A percentile compares a stretch with the other conserved stretches of the same genome.
These are phyloP conservation scores for Dothiorella sarmentorum DNA, from an alignment of 2,329 filamentous ascomycete species.

Conservation along the genomic window DNA sequence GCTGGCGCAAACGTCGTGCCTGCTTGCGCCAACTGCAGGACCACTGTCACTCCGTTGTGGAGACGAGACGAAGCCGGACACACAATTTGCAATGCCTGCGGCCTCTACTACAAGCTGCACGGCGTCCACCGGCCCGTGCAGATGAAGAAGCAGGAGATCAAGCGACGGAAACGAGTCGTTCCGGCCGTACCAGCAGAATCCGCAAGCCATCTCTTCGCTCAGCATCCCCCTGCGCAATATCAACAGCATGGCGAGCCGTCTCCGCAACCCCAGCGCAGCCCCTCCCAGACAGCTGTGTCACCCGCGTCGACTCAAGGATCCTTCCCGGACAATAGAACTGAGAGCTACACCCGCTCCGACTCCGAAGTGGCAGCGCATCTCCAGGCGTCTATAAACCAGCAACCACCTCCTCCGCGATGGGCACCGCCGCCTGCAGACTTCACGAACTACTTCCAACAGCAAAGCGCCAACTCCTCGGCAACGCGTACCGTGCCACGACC, in stretches of 20 bases:
- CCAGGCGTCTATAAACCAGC: slow-evolving; percentile 7
- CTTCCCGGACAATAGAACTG: slow-evolving; percentile 5
- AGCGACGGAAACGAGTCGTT: slow-evolving; percentile 90
- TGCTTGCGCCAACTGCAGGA: slow-evolving; percentile 94
- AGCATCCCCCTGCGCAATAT: slow-evolving; percentile 12
- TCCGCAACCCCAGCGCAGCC: slow-evolving; percentile 8
- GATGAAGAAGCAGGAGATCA: slow-evolving; percentile 99
- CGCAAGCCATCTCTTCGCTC: slow-evolving; percentile 13
- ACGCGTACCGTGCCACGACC: slow-evolving; percentile 2
- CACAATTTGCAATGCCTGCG: slow-evolving; percentile 95
- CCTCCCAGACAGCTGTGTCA: slow-evolving; percentile 4
- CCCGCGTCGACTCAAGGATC: slow-evolving; percentile 11
- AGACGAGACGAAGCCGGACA: slow-evolving; percentile 89
- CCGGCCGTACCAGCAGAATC: slow-evolving; percentile 34
- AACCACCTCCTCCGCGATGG: background rate
- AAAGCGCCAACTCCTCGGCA: background rate
- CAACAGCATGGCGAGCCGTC: background rate
- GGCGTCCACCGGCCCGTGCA: slow-evolving; percentile 87
- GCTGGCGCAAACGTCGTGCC: slow-evolving; percentile 62
- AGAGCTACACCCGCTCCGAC: slow-evolving; percentile 10
- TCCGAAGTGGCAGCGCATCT: slow-evolving; percentile 15
- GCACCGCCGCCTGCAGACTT: slow-evolving; percentile 15
- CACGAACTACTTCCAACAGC: slow-evolving; percentile 11
- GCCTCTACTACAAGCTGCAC: slow-evolving; percentile 90
- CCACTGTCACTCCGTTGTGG: slow-evolving; percentile 95